These are phyloP conservation scores for Talaromyces sp. DNA, from an alignment of 2,329 filamentous ascomycete species.

Conservation along the genomic window DNA sequence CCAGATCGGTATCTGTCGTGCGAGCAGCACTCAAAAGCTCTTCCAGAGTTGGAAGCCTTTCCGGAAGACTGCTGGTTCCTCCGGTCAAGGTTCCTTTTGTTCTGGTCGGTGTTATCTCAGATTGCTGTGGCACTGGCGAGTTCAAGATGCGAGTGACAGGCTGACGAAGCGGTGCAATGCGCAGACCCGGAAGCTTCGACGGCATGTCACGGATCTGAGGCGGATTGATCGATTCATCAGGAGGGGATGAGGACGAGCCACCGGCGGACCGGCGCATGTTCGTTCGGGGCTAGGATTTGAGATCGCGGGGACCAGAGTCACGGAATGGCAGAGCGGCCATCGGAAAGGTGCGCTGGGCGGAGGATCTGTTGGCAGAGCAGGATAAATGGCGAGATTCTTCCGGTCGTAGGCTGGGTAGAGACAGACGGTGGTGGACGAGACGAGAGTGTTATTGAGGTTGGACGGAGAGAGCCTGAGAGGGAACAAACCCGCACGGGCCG, in stretches of 20 bases:
- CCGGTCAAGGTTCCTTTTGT: constrained; percentile 17
- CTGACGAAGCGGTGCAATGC: constrained; percentile 46
- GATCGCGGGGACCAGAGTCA: constrained; percentile 13
- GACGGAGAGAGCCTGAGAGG: not conserved
- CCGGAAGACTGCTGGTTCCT: constrained; percentile 27
- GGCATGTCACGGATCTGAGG: constrained; percentile 34
- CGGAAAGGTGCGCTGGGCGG: not conserved
- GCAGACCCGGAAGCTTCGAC: constrained; percentile 38
- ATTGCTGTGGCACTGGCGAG: constrained; percentile 29
- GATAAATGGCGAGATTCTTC: not conserved
- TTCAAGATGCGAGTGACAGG: constrained; percentile 39
- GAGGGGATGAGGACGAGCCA: constrained; percentile 29
- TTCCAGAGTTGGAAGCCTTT: constrained; percentile 31
- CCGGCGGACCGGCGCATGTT: constrained; percentile 28
- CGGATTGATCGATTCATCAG: constrained; percentile 31
- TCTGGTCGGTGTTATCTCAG: constrained; percentile 17
- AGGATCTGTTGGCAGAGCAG: not conserved
- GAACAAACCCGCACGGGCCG: not conserved
- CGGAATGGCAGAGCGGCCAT: constrained; percentile 7
- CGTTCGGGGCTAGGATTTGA: constrained; percentile 8
- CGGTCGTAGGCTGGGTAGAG: not conserved
- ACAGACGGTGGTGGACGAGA: not conserved
- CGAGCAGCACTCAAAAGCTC: constrained; percentile 33
- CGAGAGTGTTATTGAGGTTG: not conserved
- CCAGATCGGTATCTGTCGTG: constrained; percentile 29